phyloP scores from a whole-genome alignment of 352 stramenopile species.

The Pythium volutum region DNA sequence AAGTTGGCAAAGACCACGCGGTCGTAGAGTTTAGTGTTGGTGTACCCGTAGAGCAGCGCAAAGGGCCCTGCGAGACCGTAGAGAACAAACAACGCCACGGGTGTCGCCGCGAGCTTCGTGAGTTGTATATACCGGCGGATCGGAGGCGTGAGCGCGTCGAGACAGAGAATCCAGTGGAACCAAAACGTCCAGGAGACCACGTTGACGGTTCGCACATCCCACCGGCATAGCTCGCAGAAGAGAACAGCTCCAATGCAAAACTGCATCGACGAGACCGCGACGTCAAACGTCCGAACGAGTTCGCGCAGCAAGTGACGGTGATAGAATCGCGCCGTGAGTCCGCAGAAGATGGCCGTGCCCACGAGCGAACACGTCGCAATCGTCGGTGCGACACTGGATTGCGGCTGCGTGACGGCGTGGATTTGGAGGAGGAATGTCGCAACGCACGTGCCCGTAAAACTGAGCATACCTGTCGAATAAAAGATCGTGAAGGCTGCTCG shows the following conservation, averaged over 20 bases:
- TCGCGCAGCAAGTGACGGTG: slow-evolving; percentile 22
- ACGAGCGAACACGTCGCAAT: slow-evolving; percentile 15
- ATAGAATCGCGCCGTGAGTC: slow-evolving; percentile 17
- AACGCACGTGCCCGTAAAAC: slow-evolving; percentile 14
- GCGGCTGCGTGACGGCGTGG: not conserved
- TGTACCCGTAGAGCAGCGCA: slow-evolving; percentile 28
- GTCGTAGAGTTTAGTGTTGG: slow-evolving; percentile 17
- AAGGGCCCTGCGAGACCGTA: slow-evolving; percentile 24
- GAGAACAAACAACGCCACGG: slow-evolving; percentile 21
- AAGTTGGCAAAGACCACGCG: slow-evolving; percentile 3
- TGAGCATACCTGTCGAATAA: slow-evolving; percentile 14
- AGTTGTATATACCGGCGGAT: slow-evolving; percentile 24
- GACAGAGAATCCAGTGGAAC: slow-evolving; percentile 44
- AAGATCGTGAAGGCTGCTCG: not conserved
- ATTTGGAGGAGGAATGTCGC: slow-evolving; percentile 21
- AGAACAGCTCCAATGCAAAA: slow-evolving; percentile 17
- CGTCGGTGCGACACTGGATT: not conserved
- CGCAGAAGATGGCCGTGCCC: slow-evolving; percentile 16
- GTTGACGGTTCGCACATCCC: slow-evolving; percentile 30
- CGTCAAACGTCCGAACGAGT: slow-evolving; percentile 25
- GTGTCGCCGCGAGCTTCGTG: slow-evolving; percentile 22
- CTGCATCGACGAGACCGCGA: slow-evolving; percentile 28
- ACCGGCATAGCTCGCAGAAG: slow-evolving; percentile 34
- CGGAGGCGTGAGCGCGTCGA: slow-evolving; percentile 44
- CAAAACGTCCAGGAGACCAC: slow-evolving; percentile 43